These are phyloP conservation scores for Zygnema circumcarinatum DNA, from an alignment of 139 green algal genomes.

Conservation along the genomic window DNA sequence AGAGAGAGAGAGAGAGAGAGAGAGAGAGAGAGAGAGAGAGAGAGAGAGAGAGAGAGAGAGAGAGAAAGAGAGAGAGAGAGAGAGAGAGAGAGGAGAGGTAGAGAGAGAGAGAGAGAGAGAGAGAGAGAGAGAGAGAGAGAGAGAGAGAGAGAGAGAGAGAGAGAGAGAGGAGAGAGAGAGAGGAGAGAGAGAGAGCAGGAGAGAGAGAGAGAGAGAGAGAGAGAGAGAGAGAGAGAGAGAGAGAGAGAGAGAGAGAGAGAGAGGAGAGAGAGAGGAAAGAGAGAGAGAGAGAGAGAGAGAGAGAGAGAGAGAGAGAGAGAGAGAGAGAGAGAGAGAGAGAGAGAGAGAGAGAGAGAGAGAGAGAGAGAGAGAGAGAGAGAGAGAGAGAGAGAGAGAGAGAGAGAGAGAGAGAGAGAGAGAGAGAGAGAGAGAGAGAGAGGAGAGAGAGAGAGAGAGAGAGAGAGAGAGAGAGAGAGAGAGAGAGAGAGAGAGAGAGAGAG, in stretches of 20 bases:
- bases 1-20: neutral
- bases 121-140: neutral
- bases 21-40: neutral
- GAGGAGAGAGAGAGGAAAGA: neutral
- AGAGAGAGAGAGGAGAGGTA: neutral
- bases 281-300: neutral
- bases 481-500: neutral
- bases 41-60: slow-evolving; percentile 14
- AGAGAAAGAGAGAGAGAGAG: neutral
- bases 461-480: neutral
- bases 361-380: neutral
- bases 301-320: neutral
- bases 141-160: neutral
- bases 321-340: neutral
- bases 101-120: neutral
- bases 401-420: neutral
- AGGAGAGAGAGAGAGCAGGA: neutral
- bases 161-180: neutral
- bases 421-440: slow-evolving; percentile 3
- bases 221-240: neutral
- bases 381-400: neutral
- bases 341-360: neutral
- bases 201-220: neutral
- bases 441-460: neutral
- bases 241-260: neutral